Evolutionary conservation across 257 asterid genomes (phyloP).

Genomic region (Lithospermum erythrorhizon): DNA sequence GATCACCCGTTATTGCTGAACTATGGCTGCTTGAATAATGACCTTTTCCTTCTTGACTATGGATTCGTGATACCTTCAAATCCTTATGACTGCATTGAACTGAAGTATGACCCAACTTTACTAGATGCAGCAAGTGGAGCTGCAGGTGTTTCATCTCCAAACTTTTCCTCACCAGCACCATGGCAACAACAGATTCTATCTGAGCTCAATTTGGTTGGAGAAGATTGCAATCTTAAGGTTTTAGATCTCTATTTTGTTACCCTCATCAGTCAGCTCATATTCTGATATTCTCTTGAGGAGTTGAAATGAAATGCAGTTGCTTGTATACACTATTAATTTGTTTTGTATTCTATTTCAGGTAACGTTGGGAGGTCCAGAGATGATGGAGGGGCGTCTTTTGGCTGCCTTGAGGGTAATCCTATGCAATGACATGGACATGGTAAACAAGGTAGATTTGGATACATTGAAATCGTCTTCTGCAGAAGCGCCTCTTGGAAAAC

Average conservation of each 20-base stretch:
- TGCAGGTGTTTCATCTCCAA: slow-evolving; percentile 59
- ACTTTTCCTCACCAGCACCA: slow-evolving; percentile 66
- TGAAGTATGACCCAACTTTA: slow-evolving; percentile 69
- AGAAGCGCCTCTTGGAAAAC: slow-evolving; percentile 57
- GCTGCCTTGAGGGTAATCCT: slow-evolving; percentile 75
- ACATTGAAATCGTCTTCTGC: slow-evolving; percentile 40
- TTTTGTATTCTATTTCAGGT: slow-evolving; percentile 31
- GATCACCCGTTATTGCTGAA: slow-evolving; percentile 60
- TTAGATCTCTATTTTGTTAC: background rate
- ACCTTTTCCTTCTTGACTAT: slow-evolving; percentile 78
- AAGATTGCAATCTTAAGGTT: slow-evolving; percentile 72
- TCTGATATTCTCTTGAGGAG: background rate
- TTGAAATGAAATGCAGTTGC: background rate
- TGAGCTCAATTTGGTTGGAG: slow-evolving; percentile 49
- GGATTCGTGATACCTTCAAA: slow-evolving; percentile 78
- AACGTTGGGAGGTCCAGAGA: slow-evolving; percentile 63
- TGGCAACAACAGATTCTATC: slow-evolving; percentile 63
- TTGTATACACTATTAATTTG: slow-evolving; percentile 4
- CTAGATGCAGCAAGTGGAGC: slow-evolving; percentile 95
- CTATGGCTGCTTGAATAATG: slow-evolving; percentile 76
- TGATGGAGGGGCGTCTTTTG: slow-evolving; percentile 67
- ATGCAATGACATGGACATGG: slow-evolving; percentile 43
- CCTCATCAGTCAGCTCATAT: background rate
- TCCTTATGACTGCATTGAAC: slow-evolving; percentile 81
- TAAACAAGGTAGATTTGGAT: slow-evolving; percentile 30